phyloP scores from a whole-genome alignment of 345 rosid species.

The Hypericum perforatum region DNA sequence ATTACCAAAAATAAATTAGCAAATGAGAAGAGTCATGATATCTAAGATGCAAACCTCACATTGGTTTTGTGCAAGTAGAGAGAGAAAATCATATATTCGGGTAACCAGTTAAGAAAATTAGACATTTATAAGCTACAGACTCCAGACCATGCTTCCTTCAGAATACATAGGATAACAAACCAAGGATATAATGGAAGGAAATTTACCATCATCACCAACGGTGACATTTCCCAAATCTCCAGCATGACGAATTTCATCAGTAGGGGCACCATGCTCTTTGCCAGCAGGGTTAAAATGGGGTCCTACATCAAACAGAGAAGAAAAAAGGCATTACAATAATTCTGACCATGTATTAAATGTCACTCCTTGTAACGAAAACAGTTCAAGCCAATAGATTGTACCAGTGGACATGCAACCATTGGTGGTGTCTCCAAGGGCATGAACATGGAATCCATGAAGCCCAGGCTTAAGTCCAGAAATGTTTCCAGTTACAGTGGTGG shows the following conservation, averaged over 20 bases:
- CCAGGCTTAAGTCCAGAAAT: slow-evolving; percentile 92
- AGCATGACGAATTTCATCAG: slow-evolving; percentile 80
- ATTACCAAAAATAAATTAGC: background rate
- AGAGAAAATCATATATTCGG: background rate
- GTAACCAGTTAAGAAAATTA: no score
- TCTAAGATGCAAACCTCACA: background rate
- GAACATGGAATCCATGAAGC: slow-evolving; percentile 91
- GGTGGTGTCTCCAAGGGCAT: slow-evolving; percentile 94
- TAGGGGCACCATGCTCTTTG: slow-evolving; percentile 90
- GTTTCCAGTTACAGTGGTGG: slow-evolving; percentile 67
- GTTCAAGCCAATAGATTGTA: slow-evolving; percentile 14
- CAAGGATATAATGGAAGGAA: background rate
- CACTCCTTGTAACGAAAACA: background rate
- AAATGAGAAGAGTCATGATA: background rate
- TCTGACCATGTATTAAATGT: no score
- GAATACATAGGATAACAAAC: background rate
- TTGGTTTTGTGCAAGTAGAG: background rate
- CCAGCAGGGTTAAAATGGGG: slow-evolving; percentile 79
- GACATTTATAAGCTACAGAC: background rate
- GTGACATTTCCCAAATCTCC: slow-evolving; percentile 79
- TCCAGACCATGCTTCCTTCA: background rate
- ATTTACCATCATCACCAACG: slow-evolving; percentile 74
- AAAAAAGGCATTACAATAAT: background rate
- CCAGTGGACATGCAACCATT: slow-evolving; percentile 99
- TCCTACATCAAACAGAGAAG: slow-evolving; percentile 32